Base-by-base conservation (phyloP, 805 yeast species). In the Wickerhamiella azyma region DNA sequence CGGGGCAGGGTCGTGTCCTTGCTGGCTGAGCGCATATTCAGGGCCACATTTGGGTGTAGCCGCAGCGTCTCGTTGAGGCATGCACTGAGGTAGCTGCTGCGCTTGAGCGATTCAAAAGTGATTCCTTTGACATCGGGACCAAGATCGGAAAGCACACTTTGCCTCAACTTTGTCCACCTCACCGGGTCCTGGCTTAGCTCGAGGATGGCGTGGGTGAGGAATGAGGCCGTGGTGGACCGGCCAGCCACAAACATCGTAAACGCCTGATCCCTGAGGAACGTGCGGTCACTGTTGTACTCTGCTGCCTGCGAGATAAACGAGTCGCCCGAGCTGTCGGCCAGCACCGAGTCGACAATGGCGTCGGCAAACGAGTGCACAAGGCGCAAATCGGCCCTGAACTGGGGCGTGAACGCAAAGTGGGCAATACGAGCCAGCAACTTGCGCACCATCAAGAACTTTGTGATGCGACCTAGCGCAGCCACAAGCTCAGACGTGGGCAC, bases 21-120 rank as follows among this genome's bases (percentile, higher is more conserved):
- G 16, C 59, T 55, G 3, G 72, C 65, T 28, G 58, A 55, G 48
- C 74, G 60, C 52, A 64, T 58, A 50, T 69, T 69, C 43, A 53
- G 56, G n/a, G 74, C 73, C 26, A 69, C 73, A 14, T 69, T 59
- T 5, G 74, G 72, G 47, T 68, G 68, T 53, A 69, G 45, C 50
- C 74, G 63, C 51, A 69, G 64, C 1, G 63, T 54, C 55, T 69
- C 74, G 51, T 65, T 67, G 30, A 69, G 44, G 39, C 67, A 64
- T 44, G 62, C 62, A 48, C 64, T 64, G 52, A 69, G 59, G 53
- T 68, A 69, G 48, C 61, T 65, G 48, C 67, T 60, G 48, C 56
- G 59, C 56, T 69, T 68, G 48, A 69, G 60, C 5, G 65, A 57
- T 51, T 67, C 72, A 46, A 66, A 68, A 7, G 66, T 59, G 33